Evolutionary conservation across 2,329 filamentous ascomycete species (phyloP).

Genomic region (Thielaviopsis musarum): DNA sequence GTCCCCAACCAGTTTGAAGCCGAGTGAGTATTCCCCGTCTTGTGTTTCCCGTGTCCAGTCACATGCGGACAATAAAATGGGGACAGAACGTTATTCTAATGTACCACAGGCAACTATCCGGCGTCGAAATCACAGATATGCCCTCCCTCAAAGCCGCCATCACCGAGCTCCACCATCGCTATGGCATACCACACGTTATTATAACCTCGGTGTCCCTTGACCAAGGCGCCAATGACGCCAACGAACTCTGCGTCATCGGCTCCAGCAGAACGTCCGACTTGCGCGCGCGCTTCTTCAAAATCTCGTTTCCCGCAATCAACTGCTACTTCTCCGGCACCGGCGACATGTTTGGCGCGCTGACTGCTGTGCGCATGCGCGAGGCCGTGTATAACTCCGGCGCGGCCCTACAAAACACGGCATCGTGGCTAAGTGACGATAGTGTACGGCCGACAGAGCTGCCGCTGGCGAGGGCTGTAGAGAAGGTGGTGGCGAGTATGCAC

Average conservation of each 20-base stretch:
- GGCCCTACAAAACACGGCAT: slow-evolving; percentile 33
- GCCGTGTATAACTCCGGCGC: slow-evolving; percentile 35
- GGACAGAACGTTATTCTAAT: not conserved
- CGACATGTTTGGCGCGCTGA: slow-evolving; percentile 94
- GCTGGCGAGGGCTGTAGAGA: slow-evolving; percentile 67
- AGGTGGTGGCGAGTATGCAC: slow-evolving; percentile 86
- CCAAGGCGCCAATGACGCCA: slow-evolving; percentile 24
- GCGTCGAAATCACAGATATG: slow-evolving; percentile 66
- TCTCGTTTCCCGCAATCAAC: slow-evolving; percentile 73
- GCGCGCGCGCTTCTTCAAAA: slow-evolving; percentile 67
- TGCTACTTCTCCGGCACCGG: slow-evolving; percentile 94
- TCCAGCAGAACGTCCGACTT: slow-evolving; percentile 50
- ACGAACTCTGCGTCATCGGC: slow-evolving; percentile 55
- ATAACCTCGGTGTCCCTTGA: slow-evolving; percentile 75
- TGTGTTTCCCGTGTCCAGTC: too few relatives aligned
- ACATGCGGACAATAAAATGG: not conserved
- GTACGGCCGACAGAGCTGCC: slow-evolving; percentile 57
- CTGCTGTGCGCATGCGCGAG: slow-evolving; percentile 74
- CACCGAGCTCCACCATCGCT: slow-evolving; percentile 56
- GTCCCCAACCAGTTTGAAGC: slow-evolving; percentile 95
- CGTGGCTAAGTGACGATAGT: slow-evolving; percentile 64
- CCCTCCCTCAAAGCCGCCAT: slow-evolving; percentile 57
- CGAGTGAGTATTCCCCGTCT: slow-evolving; percentile 43
- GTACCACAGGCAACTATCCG: slow-evolving; percentile 55
- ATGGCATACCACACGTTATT: slow-evolving; percentile 70